Evolutionary conservation across 2,329 filamentous ascomycete species (phyloP).

Genomic region (Stenocarpella maydis): DNA sequence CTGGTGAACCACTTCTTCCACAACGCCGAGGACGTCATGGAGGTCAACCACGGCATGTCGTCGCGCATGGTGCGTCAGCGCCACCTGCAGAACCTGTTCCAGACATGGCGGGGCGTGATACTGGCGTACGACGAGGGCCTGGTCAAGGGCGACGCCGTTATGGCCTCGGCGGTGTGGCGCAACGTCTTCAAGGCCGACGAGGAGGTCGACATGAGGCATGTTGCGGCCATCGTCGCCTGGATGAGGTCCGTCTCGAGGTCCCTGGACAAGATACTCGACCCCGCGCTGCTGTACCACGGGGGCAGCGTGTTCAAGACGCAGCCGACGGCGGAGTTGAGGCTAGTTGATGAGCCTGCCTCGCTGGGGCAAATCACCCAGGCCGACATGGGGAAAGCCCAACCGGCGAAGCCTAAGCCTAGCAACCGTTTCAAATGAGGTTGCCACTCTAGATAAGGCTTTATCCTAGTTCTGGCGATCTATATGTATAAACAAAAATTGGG

Average conservation of each 20-base stretch:
- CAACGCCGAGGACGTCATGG: conserved; percentile 85
- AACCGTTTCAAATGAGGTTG: conserved; percentile 23
- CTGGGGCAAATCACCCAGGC: conserved; percentile 46
- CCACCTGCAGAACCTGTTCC: conserved; percentile 86
- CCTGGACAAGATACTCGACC: conserved; percentile 60
- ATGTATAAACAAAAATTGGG: background rate
- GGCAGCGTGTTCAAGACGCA: conserved; percentile 54
- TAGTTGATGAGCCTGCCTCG: conserved; percentile 51
- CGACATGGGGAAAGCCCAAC: conserved; percentile 23
- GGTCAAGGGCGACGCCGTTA: conserved; percentile 76
- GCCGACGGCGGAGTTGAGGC: conserved; percentile 46
- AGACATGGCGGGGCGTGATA: conserved; percentile 89
- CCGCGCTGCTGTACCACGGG: conserved; percentile 45
- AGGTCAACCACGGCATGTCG: conserved; percentile 76
- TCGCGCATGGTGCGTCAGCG: conserved; percentile 67
- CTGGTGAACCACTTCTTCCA: conserved; percentile 96
- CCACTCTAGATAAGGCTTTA: too few species aligned
- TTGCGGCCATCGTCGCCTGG: conserved; percentile 65
- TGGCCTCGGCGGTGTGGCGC: conserved; percentile 88
- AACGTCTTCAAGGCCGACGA: conserved; percentile 82
- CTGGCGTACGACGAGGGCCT: conserved; percentile 87
- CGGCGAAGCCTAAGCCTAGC: conserved; percentile 36
- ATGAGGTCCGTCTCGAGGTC: conserved; percentile 58
- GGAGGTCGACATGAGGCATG: conserved; percentile 57
- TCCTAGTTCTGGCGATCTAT: background rate